Evolutionary conservation across 805 yeast genomes (phyloP), one percentile per base, ranked within the genome.

Genomic region (Ogataea siamensis): DNA sequence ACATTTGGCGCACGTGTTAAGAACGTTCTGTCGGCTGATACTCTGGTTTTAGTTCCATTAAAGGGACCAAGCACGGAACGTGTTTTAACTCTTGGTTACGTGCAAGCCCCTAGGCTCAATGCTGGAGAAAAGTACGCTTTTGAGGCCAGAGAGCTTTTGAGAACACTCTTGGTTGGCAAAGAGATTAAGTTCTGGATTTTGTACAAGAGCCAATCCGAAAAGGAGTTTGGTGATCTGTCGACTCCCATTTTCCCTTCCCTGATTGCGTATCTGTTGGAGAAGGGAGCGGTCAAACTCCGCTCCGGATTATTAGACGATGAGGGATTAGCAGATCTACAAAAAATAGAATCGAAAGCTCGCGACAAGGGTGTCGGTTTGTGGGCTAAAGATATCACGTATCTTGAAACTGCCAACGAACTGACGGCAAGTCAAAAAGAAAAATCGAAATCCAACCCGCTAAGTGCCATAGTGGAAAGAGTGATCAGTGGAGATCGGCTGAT

Each of bases 401-500:
- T 67, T 37, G 55, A 52, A 34, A 26, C 55, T 4, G 37, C 46
- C 24, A 44, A 46, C 18, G 46, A 50, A 19, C 49, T 74, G 21
- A 50, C 63, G 14, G 64, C 62, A 8, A 46, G 43, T 5, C 60
- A 67, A 25, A 57, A 64, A 30, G 58, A 56, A 12, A 58, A 58
- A 40, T 68, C 77, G 7, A 55, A 54, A 37, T 48, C 52, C 11
- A 39, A 59, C n/a, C 76, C 79, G 17, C 59, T 75, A 33, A 61
- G 69, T 12, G 70, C 85, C 21, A 72, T 87, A 40, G 81, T 87
- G 17, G 95, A 87, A 61, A 78, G 74, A 51, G 93, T 82, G 21
- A 70, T 85, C 42, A 67, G 80, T 45, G 96, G 95, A 33, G 95
- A 87, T 62, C 67, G 95, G 32, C 60, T 86, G n/a, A 64, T 81